Evolutionary conservation across 1,284 basidiomycete genomes (phyloP).

Genomic region (Pulveroboletus sp.): DNA sequence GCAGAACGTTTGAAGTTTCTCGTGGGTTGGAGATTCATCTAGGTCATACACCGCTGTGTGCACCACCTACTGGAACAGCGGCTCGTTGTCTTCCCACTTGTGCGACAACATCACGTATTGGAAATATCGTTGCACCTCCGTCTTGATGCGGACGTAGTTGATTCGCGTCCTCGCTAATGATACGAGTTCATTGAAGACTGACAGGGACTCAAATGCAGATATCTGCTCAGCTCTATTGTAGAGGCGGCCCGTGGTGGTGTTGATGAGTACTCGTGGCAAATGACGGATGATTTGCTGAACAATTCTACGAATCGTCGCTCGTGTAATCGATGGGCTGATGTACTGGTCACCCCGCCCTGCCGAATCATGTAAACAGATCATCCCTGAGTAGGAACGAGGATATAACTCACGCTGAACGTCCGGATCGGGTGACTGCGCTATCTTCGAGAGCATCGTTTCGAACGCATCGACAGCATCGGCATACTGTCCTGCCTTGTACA

Average conservation of each 20-base stretch:
- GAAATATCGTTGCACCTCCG: neutral
- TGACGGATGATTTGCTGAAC: neutral
- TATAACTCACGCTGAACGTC: neutral
- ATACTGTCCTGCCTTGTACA: neutral
- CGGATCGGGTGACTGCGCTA: neutral
- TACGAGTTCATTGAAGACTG: neutral
- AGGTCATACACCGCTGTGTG: neutral
- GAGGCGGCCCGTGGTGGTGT: neutral
- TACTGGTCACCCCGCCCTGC: neutral
- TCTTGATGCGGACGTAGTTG: neutral
- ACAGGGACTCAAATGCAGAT: neutral
- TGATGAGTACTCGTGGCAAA: neutral
- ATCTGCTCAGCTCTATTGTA: neutral
- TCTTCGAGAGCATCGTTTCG: neutral
- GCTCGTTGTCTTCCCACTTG: neutral
- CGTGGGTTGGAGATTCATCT: neutral
- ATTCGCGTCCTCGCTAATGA: neutral
- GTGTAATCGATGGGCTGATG: neutral
- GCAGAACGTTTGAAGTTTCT: neutral
- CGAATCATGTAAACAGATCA: neutral
- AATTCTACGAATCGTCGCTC: neutral
- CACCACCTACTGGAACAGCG: neutral
- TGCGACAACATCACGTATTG: conserved; percentile 5
- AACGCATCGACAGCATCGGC: neutral
- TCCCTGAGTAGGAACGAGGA: neutral